Evolutionary conservation across 805 yeast species (phyloP).

Genomic region (Cyberlindnera lachancei): DNA sequence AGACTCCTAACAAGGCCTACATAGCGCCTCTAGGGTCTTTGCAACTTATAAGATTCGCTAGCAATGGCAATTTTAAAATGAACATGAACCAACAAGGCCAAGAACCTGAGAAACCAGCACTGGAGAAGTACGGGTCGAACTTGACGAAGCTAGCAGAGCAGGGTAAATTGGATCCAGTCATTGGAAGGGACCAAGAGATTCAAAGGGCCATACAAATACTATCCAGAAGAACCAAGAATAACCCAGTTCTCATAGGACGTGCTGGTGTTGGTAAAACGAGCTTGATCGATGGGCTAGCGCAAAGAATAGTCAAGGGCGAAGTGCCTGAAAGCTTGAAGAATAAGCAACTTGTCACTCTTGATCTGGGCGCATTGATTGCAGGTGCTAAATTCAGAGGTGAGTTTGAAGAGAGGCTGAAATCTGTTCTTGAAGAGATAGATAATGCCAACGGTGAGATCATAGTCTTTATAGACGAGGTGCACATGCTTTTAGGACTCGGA

Average conservation of each 20-base stretch:
- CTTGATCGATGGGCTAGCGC: slow-evolving; percentile 93
- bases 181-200: slow-evolving; percentile 94
- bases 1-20: too few relatives aligned
- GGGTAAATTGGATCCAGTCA: slow-evolving; percentile 93
- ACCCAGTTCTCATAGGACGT: slow-evolving; percentile 89
- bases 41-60: slow-evolving; percentile 2
- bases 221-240: slow-evolving; percentile 89
- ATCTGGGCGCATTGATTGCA: slow-evolving; percentile 81
- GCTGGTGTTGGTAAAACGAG: slow-evolving; percentile 99
- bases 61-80: slow-evolving; percentile 16
- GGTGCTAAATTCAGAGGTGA: slow-evolving; percentile 97
- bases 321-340: slow-evolving; percentile 93
- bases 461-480: slow-evolving; percentile 86
- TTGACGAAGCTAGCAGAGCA: slow-evolving; percentile 79
- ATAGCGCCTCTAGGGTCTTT: too few relatives aligned
- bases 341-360: slow-evolving; percentile 76
- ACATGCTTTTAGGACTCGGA: slow-evolving; percentile 82
- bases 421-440: slow-evolving; percentile 76
- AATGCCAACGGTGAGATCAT: slow-evolving; percentile 69
- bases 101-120: slow-evolving; percentile 55
- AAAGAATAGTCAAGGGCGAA: slow-evolving; percentile 81
- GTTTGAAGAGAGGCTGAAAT: slow-evolving; percentile 83
- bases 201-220: slow-evolving; percentile 87
- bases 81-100: slow-evolving; percentile 34
- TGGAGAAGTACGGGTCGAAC: slow-evolving; percentile 80